These are phyloP conservation scores for Urochloa ruziziensis DNA, from an alignment of 176 grass and related monocot genomes.

Conservation along the genomic window DNA sequence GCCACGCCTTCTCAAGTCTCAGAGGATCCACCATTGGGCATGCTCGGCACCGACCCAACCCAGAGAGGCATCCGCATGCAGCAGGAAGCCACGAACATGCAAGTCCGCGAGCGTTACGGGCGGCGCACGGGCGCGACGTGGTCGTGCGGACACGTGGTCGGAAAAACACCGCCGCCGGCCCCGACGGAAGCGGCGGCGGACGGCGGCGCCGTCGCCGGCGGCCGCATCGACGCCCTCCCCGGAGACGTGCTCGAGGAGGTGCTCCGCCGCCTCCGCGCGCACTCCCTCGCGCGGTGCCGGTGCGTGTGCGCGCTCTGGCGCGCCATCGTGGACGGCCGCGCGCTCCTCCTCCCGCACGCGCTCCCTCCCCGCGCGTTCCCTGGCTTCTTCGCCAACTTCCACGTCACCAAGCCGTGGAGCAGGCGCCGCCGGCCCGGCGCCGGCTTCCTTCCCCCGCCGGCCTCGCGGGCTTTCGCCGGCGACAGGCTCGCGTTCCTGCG, in stretches of 20 bases:
- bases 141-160: not conserved
- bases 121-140: not conserved
- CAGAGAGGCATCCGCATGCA: not conserved
- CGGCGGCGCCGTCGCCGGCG: not conserved
- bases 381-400: not conserved
- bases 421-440: not conserved
- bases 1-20: too few relatives aligned
- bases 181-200: not conserved
- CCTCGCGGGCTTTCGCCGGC: not conserved
- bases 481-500: conserved; percentile 21
- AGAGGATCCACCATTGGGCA: not conserved
- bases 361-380: not conserved
- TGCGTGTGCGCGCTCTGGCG: conserved; percentile 5
- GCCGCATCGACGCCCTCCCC: not conserved
- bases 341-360: conserved; percentile 11
- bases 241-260: not conserved
- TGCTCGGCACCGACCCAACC: not conserved
- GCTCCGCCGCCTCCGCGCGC: not conserved
- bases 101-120: not conserved
- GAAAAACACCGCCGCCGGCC: not conserved
- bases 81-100: not conserved
- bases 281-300: not conserved
- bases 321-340: not conserved
- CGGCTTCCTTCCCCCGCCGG: not conserved
- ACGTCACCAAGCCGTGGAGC: not conserved